A percentile compares a stretch with the other conserved stretches of the same genome.
Conservation (phyloP, 108 stramenopile species). For the Hondaea fermentalgiana region DNA sequence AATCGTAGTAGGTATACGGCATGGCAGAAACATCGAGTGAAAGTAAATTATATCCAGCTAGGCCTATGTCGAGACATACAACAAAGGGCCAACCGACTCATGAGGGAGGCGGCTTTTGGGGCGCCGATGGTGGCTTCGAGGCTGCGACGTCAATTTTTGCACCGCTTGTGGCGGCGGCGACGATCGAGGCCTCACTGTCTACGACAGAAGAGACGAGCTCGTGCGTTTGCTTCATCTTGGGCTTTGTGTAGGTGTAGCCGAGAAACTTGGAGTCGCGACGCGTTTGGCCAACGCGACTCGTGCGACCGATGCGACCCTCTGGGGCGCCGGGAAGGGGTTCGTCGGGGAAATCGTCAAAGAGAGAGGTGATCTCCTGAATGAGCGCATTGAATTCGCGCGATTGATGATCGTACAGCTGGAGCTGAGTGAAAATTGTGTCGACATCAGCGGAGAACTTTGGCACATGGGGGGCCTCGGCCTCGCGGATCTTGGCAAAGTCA, state of each 20-base stretch:
- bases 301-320: constrained; percentile 29
- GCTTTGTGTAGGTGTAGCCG: constrained; percentile 41
- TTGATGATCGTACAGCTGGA: constrained; percentile 13
- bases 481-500: constrained; percentile 36
- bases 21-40: no score
- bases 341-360: constrained; percentile 46
- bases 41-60: no score
- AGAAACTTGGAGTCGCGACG: constrained; percentile 35
- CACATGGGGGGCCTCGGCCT: constrained; percentile 38
- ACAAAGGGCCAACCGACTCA: not conserved
- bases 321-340: constrained; percentile 23
- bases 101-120: not conserved
- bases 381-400: constrained; percentile 19
- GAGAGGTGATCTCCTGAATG: constrained; percentile 37
- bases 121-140: not conserved
- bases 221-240: constrained; percentile 18
- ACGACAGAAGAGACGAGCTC: not conserved
- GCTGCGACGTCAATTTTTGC: not conserved
- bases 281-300: not conserved
- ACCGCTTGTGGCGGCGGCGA: not conserved
- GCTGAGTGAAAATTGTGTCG: constrained; percentile 22
- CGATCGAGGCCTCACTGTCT: not conserved
- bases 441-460: constrained; percentile 33
- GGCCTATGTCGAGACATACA: not conserved
- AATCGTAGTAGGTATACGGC: no score